Evolutionary conservation across 2,329 filamentous ascomycete species (phyloP).

Genomic region (Epichloe scottii): DNA sequence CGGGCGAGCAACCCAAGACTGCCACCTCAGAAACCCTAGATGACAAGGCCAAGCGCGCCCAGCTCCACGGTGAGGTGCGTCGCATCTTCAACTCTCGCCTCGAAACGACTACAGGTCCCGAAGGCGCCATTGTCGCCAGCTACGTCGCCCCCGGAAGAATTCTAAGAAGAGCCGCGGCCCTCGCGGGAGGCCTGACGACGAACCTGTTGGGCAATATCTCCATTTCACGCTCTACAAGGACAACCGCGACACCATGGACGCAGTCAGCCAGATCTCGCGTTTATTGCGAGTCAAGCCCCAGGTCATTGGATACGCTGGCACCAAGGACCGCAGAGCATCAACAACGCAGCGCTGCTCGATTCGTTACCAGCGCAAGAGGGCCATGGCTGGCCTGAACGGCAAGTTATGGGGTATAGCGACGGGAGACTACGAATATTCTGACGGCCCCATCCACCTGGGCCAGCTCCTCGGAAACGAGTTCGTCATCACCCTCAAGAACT

Average conservation of each 20-base stretch:
- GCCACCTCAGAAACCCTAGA: slow-evolving; percentile 29
- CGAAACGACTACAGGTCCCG: slow-evolving; percentile 54
- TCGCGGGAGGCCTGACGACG: slow-evolving; percentile 16
- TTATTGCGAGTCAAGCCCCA: slow-evolving; percentile 63
- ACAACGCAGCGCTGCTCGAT: slow-evolving; percentile 73
- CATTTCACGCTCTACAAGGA: slow-evolving; percentile 94
- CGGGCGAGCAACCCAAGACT: slow-evolving; percentile 16
- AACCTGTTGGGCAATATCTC: slow-evolving; percentile 56
- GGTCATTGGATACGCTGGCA: slow-evolving; percentile 65
- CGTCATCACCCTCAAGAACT: slow-evolving; percentile 80
- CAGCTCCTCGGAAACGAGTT: slow-evolving; percentile 87
- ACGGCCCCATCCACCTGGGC: slow-evolving; percentile 63
- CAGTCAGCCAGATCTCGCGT: slow-evolving; percentile 62
- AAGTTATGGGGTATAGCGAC: slow-evolving; percentile 52
- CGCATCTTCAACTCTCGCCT: slow-evolving; percentile 68
- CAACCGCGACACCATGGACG: slow-evolving; percentile 94
- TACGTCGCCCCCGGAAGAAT: slow-evolving; percentile 38
- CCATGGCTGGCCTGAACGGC: slow-evolving; percentile 51
- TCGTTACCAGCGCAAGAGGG: slow-evolving; percentile 36
- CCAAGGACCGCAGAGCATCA: slow-evolving; percentile 79
- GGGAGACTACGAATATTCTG: slow-evolving; percentile 71
- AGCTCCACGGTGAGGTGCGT: slow-evolving; percentile 52
- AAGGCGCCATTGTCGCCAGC: slow-evolving; percentile 51
- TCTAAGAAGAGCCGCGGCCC: slow-evolving; percentile 18
- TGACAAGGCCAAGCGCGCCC: slow-evolving; percentile 32